Evolutionary conservation across 2,329 filamentous ascomycete species (phyloP), one percentile per base, ranked within the genome.

Genomic region (Plectosphaerella sp.): DNA sequence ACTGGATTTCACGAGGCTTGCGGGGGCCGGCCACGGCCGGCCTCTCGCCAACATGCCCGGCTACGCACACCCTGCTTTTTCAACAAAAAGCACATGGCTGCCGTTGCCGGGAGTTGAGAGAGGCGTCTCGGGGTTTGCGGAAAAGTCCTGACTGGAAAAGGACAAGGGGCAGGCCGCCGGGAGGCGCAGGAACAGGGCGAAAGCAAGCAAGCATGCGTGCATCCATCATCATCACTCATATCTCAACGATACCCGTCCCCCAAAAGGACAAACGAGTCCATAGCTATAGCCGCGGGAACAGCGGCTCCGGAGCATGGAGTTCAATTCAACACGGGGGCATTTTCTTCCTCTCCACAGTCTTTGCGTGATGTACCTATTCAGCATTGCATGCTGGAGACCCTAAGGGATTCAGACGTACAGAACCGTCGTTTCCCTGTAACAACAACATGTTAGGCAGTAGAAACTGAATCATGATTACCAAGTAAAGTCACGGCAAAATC

Each of bases 161-260:
- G 56, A 54, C 53, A 57, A 33, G 55, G 53, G 48, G 50, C 57
- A 45, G 49, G 52, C 52, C 37, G 37, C 15, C 37, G 15, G 37
- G 28, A 33, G 28, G 28, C 28, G 28, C 28, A 33, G 28, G 28
- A 33, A 39, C 3, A 37, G 42, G 50, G 48, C 51, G 48, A 45
- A 45, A 48, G 52, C 51, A 48, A 47, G 58, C 46, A 51, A 57
- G 54, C 56, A 55, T 63, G 61, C 61, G 61, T 58, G 58, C 60
- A 60, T 58, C 62, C 53, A 59, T 33, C 28, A 60, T 61, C 65
- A 61, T 22, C 60, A 64, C 22, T 66, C 54, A 68, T 62, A 71
- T 71, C 68, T 71, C 68, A 71, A 71, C 68, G 68, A 71, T 71
- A 71, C 68, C 68, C 68, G 65, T 58, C 60, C 52, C 41, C 41